A percentile compares a stretch with the other conserved stretches of the same genome.
Evolutionary conservation across 805 yeast species (phyloP).

Genomic region (Lipomyces yamanashiensis): DNA sequence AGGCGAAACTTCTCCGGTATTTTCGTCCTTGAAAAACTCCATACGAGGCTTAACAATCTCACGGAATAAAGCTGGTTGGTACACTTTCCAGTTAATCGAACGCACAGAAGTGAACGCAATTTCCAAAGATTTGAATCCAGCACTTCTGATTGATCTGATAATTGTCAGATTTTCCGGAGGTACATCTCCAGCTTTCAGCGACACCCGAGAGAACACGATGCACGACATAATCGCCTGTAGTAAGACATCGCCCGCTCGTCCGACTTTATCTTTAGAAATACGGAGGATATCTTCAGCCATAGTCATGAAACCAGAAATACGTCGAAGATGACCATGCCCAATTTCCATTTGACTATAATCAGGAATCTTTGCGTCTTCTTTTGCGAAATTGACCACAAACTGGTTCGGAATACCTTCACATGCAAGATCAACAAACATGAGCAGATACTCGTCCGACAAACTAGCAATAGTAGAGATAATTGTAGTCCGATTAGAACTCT

Average conservation of each 20-base stretch:
- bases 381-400: conserved; percentile 17
- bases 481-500: conserved; percentile 72
- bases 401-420: conserved; percentile 25
- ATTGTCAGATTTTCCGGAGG: conserved; percentile 45
- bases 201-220: conserved; percentile 23
- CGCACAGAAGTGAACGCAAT: conserved; percentile 61
- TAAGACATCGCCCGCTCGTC: conserved; percentile 16
- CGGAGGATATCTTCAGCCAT: conserved; percentile 38
- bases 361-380: neutral
- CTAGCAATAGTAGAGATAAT: conserved; percentile 67
- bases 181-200: conserved; percentile 1
- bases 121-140: conserved; percentile 67
- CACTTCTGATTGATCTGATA: conserved; percentile 65
- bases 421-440: conserved; percentile 58
- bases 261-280: conserved; percentile 18
- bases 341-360: conserved; percentile 15
- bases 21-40: conserved; percentile 69
- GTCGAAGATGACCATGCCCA: conserved; percentile 13
- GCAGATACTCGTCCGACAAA: conserved; percentile 56
- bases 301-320: conserved; percentile 37
- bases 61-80: conserved; percentile 56
- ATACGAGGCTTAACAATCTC: conserved; percentile 68
- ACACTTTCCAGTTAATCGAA: conserved; percentile 57
- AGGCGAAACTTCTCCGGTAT: conserved; percentile 82
- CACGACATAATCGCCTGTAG: conserved; percentile 27